These are phyloP conservation scores for Bruguiera gymnorhiza DNA, from an alignment of 345 rosid genomes.

Conservation along the genomic window DNA sequence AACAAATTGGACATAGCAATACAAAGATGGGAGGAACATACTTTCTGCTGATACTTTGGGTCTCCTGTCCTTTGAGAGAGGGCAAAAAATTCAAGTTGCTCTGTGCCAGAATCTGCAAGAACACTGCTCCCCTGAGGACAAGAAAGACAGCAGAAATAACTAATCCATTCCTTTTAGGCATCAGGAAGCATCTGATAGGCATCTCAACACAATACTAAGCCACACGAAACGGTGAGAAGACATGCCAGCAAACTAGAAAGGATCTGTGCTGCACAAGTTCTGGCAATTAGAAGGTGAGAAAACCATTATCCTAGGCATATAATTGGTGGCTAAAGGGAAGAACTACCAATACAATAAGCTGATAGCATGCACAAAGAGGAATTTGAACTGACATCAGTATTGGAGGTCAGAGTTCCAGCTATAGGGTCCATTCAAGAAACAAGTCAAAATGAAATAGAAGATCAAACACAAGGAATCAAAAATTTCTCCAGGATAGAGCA, in stretches of 20 bases:
- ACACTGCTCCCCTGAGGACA: slow-evolving; percentile 68
- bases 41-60: slow-evolving; percentile 84
- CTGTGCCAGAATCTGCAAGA: slow-evolving; percentile 94
- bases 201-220: background rate
- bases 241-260: background rate
- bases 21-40: slow-evolving; percentile 12
- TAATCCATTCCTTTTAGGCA: background rate
- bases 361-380: background rate
- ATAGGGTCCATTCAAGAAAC: background rate
- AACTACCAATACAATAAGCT: background rate
- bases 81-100: slow-evolving; percentile 87
- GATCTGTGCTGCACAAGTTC: too few species aligned
- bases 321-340: background rate
- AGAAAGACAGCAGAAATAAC: slow-evolving; percentile 2
- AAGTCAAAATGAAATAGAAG: too few species aligned
- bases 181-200: background rate
- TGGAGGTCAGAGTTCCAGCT: background rate
- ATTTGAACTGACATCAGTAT: background rate
- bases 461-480: background rate
- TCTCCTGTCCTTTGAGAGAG: slow-evolving; percentile 93
- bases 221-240: background rate
- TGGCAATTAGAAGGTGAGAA: background rate
- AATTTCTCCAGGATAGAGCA: background rate
- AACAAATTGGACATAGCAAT: background rate
- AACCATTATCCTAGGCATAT: too few species aligned